Percentiles rank a stretch among this genome's conserved stretches.
Evolutionary conservation across 164 flowering plant genomes (phyloP).

Genomic region (Amborella trichopoda): DNA sequence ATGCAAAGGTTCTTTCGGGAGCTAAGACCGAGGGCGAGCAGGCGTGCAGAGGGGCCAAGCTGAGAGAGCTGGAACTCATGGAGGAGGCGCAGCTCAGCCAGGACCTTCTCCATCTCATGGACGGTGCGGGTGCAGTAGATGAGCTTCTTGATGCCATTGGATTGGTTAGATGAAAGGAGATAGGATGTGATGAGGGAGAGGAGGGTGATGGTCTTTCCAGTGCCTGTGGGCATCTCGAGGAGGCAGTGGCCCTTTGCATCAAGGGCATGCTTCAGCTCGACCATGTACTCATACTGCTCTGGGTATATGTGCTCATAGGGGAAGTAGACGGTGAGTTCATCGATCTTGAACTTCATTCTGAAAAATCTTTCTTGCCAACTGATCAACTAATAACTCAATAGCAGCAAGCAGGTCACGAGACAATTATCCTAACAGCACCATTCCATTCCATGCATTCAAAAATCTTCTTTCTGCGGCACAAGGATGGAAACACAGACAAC

Average conservation of each 20-base stretch:
- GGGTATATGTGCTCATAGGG: conserved; percentile 96
- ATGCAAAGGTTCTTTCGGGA: conserved; percentile 92
- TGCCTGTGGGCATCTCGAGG: conserved; percentile 99
- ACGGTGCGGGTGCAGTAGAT: conserved; percentile 99
- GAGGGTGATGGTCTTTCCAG: conserved; percentile 94
- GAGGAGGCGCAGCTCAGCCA: conserved; percentile 70
- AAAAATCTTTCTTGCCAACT: too few species aligned
- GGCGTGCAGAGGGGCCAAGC: conserved; percentile 44
- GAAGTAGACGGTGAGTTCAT: conserved; percentile 88
- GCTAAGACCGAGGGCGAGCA: conserved; percentile 80
- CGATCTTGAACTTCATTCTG: conserved; percentile 92
- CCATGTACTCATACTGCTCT: conserved; percentile 86
- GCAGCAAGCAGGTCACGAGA: too few species aligned
- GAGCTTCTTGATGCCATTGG: conserved; percentile 56
- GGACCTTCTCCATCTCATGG: conserved; percentile 99
- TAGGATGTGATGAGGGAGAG: conserved; percentile 86
- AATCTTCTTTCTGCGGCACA: too few species aligned
- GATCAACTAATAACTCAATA: too few species aligned
- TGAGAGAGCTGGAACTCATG: conserved; percentile 47
- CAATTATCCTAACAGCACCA: too few species aligned
- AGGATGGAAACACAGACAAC: too few species aligned
- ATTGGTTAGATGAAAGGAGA: conserved; percentile 29
- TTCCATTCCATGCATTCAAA: too few species aligned
- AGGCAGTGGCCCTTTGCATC: conserved; percentile 94
- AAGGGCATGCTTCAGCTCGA: conserved; percentile 82